Conservation (phyloP, 106 monocot species). For the Dendrobium catenatum region DNA sequence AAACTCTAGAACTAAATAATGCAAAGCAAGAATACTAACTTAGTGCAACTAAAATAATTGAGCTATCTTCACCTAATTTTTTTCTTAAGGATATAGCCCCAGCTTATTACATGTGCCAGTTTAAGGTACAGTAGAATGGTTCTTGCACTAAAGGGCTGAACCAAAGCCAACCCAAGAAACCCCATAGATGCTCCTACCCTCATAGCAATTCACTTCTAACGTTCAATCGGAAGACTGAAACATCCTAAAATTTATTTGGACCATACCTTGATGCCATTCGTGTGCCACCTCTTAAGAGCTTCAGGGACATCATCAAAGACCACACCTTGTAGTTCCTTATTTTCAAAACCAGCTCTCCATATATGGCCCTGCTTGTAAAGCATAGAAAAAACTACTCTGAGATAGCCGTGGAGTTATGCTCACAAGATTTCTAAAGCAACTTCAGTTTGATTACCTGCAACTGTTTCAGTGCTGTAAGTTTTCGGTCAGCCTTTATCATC, state of each 20-base stretch:
- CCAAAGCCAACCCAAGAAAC: too few relatives aligned
- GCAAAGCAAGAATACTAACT: too few relatives aligned
- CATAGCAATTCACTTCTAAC: too few relatives aligned
- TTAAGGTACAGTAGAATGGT: too few relatives aligned
- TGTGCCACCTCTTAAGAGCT: conserved; percentile 77
- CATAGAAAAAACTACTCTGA: neutral
- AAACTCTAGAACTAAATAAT: too few relatives aligned
- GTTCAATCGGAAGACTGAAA: neutral
- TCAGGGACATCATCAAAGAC: conserved; percentile 87
- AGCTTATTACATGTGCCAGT: too few relatives aligned
- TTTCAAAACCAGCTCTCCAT: conserved; percentile 90
- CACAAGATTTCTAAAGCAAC: neutral
- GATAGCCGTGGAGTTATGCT: too few relatives aligned
- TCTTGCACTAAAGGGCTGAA: too few relatives aligned
- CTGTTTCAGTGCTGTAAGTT: conserved; percentile 89
- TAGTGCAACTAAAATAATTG: too few relatives aligned
- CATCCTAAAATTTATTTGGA: neutral
- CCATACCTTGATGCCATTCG: conserved; percentile 62
- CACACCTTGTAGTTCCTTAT: conserved; percentile 61
- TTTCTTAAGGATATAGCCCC: too few relatives aligned
- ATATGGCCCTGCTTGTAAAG: conserved; percentile 68
- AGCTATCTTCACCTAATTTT: too few relatives aligned
- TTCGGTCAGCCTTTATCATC: conserved; percentile 90
- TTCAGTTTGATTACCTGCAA: conserved; percentile 49
- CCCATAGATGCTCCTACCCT: too few relatives aligned